Base-by-base conservation (phyloP, 805 yeast genomes). In the Metschnikowia dekortorum region DNA sequence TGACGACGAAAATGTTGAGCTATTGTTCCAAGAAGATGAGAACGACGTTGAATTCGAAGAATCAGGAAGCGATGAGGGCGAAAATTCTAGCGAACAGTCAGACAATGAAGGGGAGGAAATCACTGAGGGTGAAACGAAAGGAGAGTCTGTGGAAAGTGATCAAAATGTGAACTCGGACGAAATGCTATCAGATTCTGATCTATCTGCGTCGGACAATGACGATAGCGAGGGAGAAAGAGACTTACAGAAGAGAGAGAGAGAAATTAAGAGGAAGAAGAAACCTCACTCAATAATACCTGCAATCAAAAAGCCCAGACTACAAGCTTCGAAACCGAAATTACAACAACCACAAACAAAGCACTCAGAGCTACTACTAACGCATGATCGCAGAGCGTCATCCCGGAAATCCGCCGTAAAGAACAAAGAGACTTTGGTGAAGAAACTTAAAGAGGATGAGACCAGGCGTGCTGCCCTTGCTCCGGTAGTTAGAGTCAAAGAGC, bases 321-420 rank as follows among this genome's bases (percentile, higher is more conserved):
- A 47, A 11, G 48, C 44, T 36, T 35, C 59, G 55, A 46, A 61
- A 55, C 50, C 74, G 28, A 72, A 53, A 61, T 54, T 76, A 3
- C 73, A 70, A 53, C 36, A 18, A 42, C 39, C 58, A 45, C 46
- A 29, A 29, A 39, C 51, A 28, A 55, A 79, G 4, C 61, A 73
- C 6, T 63, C 85, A 0, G 84, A 78, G 10, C 71, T 82, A 13
- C 63, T 87, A 29, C 62, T 85, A 18, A 67, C 74, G 13, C 65
- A 72, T 1, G 73, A 72, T 5, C 74, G 96, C 63, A 74, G 96
- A 59, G 80, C 85, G 0, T 87, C 96, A 0, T 80, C 89, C 14
- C 80, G 99, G 63, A 71, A 81, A 8, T 78, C 96, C 0, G 94
- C 95, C 0, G 78, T 88, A 5, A 83, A 83, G 57, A 89, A 82